These are phyloP conservation scores for Trametes pubescens DNA, from an alignment of 1,284 basidiomycete genomes.

Conservation along the genomic window DNA sequence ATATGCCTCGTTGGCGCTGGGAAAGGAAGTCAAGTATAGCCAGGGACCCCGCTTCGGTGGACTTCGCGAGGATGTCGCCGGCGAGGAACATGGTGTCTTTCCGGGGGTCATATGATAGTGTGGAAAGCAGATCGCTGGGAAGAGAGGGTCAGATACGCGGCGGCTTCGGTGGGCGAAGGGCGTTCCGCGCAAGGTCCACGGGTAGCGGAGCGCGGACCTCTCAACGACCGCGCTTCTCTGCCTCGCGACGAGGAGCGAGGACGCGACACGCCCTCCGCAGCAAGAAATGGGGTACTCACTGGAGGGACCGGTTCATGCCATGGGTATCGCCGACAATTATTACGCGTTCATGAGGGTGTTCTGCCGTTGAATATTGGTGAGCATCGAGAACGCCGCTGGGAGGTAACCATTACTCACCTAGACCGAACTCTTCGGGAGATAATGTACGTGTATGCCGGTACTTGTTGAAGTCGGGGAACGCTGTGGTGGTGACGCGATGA, in stretches of 20 bases:
- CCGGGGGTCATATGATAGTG: conserved; percentile 63
- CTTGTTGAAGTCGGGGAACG: conserved; percentile 64
- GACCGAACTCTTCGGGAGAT: conserved; percentile 56
- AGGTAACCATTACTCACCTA: conserved; percentile 48
- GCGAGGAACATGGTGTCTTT: conserved; percentile 79
- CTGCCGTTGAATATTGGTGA: conserved; percentile 42
- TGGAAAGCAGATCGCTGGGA: conserved; percentile 65
- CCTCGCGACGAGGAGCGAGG: conserved; percentile 6
- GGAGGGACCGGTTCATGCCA: conserved; percentile 74
- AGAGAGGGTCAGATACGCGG: conserved; percentile 1
- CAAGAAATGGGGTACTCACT: conserved; percentile 53
- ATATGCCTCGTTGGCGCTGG: conserved; percentile 41
- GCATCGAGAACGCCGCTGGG: not conserved
- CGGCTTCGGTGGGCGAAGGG: conserved; percentile 1
- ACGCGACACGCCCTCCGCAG: conserved; percentile 10
- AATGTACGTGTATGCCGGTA: conserved; percentile 55
- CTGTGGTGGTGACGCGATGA: conserved; percentile 31
- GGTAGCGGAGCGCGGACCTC: conserved; percentile 12
- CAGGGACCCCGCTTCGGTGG: conserved; percentile 63
- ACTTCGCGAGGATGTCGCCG: conserved; percentile 85
- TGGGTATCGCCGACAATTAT: conserved; percentile 88
- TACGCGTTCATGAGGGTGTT: conserved; percentile 59
- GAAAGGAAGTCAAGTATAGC: conserved; percentile 73
- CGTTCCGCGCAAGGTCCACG: not conserved
- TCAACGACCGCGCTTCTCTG: not conserved